Conservation (phyloP, 352 stramenopile species). For the Poterioochromonas sp. region DNA sequence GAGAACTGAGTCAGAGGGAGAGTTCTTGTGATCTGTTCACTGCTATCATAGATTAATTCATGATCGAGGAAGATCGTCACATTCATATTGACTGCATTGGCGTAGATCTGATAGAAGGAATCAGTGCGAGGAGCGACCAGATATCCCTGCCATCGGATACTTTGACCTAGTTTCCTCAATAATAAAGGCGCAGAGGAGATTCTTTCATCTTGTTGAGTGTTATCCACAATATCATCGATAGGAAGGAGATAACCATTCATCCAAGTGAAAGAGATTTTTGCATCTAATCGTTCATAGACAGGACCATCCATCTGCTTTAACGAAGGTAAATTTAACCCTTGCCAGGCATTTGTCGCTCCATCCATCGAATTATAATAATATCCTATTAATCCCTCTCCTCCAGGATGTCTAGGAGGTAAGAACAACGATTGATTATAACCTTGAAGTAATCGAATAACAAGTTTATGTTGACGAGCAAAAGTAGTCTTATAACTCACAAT, state of each 20-base stretch:
- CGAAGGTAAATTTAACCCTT: background rate
- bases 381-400: background rate
- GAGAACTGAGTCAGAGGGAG: background rate
- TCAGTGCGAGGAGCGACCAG: constrained; percentile 6
- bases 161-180: background rate
- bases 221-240: background rate
- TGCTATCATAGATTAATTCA: constrained; percentile 10
- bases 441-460: background rate
- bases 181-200: background rate
- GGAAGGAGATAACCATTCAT: background rate
- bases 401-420: background rate
- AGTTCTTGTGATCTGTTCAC: background rate
- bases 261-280: background rate
- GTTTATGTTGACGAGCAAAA: background rate
- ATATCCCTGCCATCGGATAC: constrained; percentile 17
- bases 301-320: background rate
- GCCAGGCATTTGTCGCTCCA: background rate
- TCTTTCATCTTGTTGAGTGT: background rate
- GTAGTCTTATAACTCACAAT: background rate
- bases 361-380: background rate
- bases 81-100: constrained; percentile 23
- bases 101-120: background rate
- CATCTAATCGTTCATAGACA: background rate
- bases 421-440: background rate
- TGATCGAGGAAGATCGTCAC: constrained; percentile 21